Conservation (phyloP, 805 yeast genomes). For the Candida maltosa region DNA sequence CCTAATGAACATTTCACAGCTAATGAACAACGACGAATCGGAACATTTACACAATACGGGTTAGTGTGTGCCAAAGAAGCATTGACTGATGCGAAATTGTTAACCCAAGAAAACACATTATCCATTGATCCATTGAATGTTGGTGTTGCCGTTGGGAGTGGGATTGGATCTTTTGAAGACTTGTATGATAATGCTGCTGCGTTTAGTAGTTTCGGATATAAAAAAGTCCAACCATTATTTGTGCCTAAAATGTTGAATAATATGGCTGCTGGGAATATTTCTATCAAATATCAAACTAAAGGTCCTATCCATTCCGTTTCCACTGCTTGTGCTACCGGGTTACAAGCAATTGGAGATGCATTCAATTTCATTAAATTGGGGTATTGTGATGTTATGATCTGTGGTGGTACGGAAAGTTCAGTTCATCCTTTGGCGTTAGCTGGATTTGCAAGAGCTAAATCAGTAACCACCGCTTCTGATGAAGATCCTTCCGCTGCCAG, state of each 20-base stretch:
- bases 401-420: slow-evolving; percentile 92
- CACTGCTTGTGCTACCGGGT: slow-evolving; percentile 97
- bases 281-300: slow-evolving; percentile 68
- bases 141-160: slow-evolving; percentile 90
- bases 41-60: slow-evolving; percentile 76
- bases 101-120: slow-evolving; percentile 15
- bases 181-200: slow-evolving; percentile 59
- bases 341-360: slow-evolving; percentile 92
- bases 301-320: slow-evolving; percentile 90
- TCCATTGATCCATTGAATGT: slow-evolving; percentile 27
- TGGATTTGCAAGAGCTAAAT: slow-evolving; percentile 88
- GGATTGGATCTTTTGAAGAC: slow-evolving; percentile 85
- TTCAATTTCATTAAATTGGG: slow-evolving; percentile 73
- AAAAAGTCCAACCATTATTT: slow-evolving; percentile 78
- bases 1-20: slow-evolving; percentile 46
- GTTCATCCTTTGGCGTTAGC: slow-evolving; percentile 83
- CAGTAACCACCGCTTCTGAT: slow-evolving; percentile 63
- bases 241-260: slow-evolving; percentile 81
- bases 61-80: slow-evolving; percentile 78
- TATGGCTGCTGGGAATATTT: slow-evolving; percentile 92
- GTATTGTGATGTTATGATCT: slow-evolving; percentile 81
- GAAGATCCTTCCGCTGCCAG: slow-evolving; percentile 66
- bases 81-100: slow-evolving; percentile 55
- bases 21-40: slow-evolving; percentile 57
- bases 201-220: slow-evolving; percentile 46